Evolutionary conservation across 805 yeast species (phyloP).

Genomic region (Limtongia smithiae): DNA sequence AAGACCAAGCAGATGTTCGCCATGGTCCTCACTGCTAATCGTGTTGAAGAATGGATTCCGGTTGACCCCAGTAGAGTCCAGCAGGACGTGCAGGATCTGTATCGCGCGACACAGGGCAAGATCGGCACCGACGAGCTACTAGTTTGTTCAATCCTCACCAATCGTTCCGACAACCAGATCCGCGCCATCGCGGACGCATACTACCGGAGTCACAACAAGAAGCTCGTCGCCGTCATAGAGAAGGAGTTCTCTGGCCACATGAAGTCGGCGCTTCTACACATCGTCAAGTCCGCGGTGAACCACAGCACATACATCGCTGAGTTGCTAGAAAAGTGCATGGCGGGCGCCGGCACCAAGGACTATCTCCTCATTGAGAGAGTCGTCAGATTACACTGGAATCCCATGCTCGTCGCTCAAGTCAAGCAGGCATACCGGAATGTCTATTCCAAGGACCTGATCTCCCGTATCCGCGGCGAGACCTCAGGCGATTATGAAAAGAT

Average conservation of each 20-base stretch:
- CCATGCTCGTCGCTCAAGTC: constrained; percentile 14
- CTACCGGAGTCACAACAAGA: constrained; percentile 16
- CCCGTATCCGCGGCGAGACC: constrained; percentile 28
- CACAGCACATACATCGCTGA: constrained; percentile 24
- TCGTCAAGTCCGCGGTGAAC: constrained; percentile 27
- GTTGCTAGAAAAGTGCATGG: constrained; percentile 28
- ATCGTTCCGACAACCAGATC: constrained; percentile 24
- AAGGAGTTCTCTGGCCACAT: constrained; percentile 30
- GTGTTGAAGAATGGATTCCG: constrained; percentile 26
- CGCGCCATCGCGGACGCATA: constrained; percentile 21
- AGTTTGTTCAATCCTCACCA: constrained; percentile 29
- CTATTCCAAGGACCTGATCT: constrained; percentile 22
- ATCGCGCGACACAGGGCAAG: constrained; percentile 23
- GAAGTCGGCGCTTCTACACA: constrained; percentile 28
- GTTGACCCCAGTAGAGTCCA: constrained; percentile 18
- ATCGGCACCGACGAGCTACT: constrained; percentile 29
- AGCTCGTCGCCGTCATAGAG: constrained; percentile 22
- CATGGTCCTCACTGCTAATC: constrained; percentile 22
- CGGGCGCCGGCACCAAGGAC: constrained; percentile 31
- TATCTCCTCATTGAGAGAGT: constrained; percentile 25
- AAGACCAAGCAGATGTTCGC: constrained; percentile 27
- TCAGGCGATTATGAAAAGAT: constrained; percentile 28
- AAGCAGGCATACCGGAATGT: constrained; percentile 21
- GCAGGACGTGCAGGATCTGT: constrained; percentile 26
- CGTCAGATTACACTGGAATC: constrained; percentile 30